These are phyloP conservation scores for Ailanthus altissimus DNA, from an alignment of 345 rosid species.

Conservation along the genomic window DNA sequence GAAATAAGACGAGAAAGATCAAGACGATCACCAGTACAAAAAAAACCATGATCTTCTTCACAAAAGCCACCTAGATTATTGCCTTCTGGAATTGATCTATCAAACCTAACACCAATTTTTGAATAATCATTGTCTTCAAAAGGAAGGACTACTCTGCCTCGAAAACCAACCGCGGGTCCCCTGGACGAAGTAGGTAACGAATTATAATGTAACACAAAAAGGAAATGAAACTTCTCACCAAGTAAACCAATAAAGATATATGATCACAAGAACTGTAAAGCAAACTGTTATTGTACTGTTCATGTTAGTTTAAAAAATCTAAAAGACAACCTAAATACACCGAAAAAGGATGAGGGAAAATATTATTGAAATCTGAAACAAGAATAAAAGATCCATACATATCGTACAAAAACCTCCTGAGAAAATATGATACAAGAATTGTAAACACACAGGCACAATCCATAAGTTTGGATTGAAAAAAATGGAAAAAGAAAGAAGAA, in stretches of 20 bases:
- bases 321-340: background rate
- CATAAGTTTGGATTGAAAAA: background rate
- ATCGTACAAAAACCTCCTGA: too few species aligned
- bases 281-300: background rate
- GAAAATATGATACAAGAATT: background rate
- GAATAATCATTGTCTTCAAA: constrained; percentile 89
- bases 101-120: constrained; percentile 94
- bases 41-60: constrained; percentile 88
- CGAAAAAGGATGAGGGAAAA: background rate
- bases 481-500: too few species aligned
- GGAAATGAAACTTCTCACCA: background rate
- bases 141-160: constrained; percentile 90
- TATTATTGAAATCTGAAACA: background rate
- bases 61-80: constrained; percentile 93
- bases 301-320: background rate
- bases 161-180: constrained; percentile 77
- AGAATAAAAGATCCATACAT: background rate
- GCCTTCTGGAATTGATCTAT: constrained; percentile 82
- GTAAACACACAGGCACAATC: background rate
- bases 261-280: background rate
- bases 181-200: constrained; percentile 34
- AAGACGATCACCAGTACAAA: constrained; percentile 70
- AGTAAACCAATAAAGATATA: background rate
- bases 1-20: background rate
- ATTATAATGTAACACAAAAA: background rate